These are phyloP conservation scores for Suaeda aralocaspica DNA, from an alignment of 148 eudicot genomes.

Conservation along the genomic window DNA sequence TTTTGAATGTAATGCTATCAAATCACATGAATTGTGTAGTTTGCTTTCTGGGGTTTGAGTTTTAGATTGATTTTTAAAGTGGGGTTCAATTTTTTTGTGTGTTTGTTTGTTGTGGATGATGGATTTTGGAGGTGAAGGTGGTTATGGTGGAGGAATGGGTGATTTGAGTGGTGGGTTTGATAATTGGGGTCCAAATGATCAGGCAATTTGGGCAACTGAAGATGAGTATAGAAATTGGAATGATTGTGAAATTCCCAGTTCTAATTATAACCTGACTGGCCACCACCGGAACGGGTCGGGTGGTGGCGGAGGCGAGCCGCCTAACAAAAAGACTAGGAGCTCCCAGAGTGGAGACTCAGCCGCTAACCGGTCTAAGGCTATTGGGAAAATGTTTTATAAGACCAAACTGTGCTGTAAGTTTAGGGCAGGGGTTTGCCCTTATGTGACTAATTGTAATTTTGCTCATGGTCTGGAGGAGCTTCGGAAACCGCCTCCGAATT, in stretches of 20 bases:
- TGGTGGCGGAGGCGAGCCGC: constrained; percentile 45
- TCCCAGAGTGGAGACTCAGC: constrained; percentile 30
- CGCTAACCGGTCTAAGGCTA: constrained; percentile 56
- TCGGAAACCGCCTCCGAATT: constrained; percentile 87
- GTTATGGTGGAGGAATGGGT: constrained; percentile 17
- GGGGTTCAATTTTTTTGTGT: not conserved
- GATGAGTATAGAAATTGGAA: constrained; percentile 42
- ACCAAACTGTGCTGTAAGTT: constrained; percentile 90
- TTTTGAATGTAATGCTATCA: not conserved
- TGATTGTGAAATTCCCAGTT: constrained; percentile 17
- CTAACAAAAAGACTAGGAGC: constrained; percentile 55
- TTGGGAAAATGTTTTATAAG: constrained; percentile 95
- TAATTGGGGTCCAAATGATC: constrained; percentile 37
- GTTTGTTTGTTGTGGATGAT: constrained; percentile 4
- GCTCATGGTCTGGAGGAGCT: constrained; percentile 92
- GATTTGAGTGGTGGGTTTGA: constrained; percentile 18
- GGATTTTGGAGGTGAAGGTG: constrained; percentile 33
- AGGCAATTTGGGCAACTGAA: constrained; percentile 48
- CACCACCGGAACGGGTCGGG: constrained; percentile 30
- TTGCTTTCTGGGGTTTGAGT: constrained; percentile 3
- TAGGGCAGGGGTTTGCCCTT: constrained; percentile 88
- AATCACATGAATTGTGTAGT: not conserved
- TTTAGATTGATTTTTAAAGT: not conserved
- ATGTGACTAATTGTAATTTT: constrained; percentile 84
- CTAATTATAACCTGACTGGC: constrained; percentile 6